phyloP scores from a whole-genome alignment of 306 rosid genomes.

The Erythrophleum fordii region DNA sequence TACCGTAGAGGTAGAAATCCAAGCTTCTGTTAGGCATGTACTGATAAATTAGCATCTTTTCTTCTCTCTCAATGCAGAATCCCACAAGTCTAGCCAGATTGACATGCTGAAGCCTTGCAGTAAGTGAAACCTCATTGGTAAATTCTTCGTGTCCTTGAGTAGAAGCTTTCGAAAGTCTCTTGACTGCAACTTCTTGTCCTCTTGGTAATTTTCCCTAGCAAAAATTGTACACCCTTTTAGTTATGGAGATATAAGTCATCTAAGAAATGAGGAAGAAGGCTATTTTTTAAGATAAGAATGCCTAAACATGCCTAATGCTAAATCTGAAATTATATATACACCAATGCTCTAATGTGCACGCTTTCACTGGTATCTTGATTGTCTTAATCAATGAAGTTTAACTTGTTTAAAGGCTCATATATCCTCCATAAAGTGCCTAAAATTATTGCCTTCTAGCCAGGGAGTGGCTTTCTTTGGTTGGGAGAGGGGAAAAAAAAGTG shows the following conservation, averaged over 20 bases:
- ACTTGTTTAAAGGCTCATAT: neutral
- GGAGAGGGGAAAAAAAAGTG: too few relatives aligned
- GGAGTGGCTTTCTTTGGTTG: too few relatives aligned
- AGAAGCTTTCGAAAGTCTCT: constrained; percentile 37
- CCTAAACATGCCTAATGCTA: neutral
- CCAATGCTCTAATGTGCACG: neutral
- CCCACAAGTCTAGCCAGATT: constrained; percentile 27
- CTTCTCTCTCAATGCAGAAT: constrained; percentile 13
- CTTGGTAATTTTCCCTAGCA: constrained; percentile 26
- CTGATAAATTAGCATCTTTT: neutral
- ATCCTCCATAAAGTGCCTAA: neutral
- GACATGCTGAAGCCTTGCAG: constrained; percentile 38
- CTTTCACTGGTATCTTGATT: neutral
- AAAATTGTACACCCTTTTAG: neutral
- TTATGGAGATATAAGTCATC: neutral
- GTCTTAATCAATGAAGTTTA: neutral
- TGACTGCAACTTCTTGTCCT: constrained; percentile 38
- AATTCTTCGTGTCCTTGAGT: constrained; percentile 29
- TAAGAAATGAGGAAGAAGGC: neutral
- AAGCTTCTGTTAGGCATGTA: constrained; percentile 11
- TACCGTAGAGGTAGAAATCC: constrained; percentile 24
- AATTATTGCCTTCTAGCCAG: neutral
- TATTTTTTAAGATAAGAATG: neutral
- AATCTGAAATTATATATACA: neutral
- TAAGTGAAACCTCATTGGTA: constrained; percentile 36